A percentile compares a stretch with the other conserved stretches of the same genome.
These are phyloP conservation scores for Zoysia pacifica DNA, from an alignment of 176 grass and related monocot genomes.

Conservation along the genomic window DNA sequence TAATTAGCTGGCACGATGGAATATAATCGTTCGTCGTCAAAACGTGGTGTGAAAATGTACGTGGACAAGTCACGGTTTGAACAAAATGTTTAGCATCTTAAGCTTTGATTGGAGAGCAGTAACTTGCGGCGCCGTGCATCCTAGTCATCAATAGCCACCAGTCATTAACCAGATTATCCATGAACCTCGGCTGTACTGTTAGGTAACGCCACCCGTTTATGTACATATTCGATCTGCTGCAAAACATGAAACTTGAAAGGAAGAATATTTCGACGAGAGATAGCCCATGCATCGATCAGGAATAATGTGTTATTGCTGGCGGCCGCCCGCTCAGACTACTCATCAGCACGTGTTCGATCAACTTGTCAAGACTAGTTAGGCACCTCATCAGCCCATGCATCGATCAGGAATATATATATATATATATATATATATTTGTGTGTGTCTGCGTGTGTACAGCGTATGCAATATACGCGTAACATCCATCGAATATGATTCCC, in stretches of 20 bases:
- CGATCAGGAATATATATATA: no score
- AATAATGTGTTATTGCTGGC: constrained; percentile 3
- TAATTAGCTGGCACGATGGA: constrained; percentile 3
- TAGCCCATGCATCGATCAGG: constrained; percentile 2
- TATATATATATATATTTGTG: neutral
- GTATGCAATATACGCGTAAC: constrained; percentile 4
- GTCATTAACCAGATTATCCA: neutral
- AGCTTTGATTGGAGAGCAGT: constrained; percentile 27
- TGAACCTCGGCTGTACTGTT: neutral
- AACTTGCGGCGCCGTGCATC: constrained; percentile 26
- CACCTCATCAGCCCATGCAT: no score
- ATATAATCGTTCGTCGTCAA: constrained; percentile 29
- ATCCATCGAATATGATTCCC: constrained; percentile 41
- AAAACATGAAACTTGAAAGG: neutral
- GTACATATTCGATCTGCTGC: constrained; percentile 7
- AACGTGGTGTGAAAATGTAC: constrained; percentile 34
- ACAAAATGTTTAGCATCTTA: constrained; percentile 22
- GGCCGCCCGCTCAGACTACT: neutral
- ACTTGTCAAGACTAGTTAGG: constrained; percentile 48
- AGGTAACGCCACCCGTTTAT: neutral
- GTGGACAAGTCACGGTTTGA: constrained; percentile 22
- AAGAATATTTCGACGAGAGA: neutral
- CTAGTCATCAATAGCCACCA: constrained; percentile 4
- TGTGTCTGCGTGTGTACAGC: neutral
- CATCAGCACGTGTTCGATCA: constrained; percentile 34